Percentiles rank a stretch among this genome's conserved stretches.
Conservation (phyloP, 805 yeast genomes). For the Spathaspora arborariae region DNA sequence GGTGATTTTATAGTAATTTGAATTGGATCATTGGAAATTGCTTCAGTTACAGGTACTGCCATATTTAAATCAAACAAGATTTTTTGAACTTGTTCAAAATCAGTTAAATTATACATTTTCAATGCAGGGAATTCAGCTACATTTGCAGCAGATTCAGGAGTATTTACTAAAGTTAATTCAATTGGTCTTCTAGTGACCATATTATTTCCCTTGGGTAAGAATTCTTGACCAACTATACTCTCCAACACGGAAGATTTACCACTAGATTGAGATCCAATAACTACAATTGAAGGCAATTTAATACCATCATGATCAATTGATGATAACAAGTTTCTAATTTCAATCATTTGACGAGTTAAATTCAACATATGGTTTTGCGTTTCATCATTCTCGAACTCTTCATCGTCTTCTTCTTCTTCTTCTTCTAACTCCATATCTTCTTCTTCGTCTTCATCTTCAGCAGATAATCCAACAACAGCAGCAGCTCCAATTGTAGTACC, state of each 20-base stretch:
- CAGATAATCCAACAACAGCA: constrained; percentile 45
- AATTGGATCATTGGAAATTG: constrained; percentile 90
- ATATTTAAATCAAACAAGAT: constrained; percentile 83
- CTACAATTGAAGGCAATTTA: constrained; percentile 91
- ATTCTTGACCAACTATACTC: constrained; percentile 96
- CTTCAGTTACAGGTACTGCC: constrained; percentile 85
- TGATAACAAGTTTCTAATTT: constrained; percentile 75
- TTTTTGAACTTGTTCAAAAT: constrained; percentile 84
- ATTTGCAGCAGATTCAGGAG: constrained; percentile 77
- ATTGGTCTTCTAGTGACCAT: constrained; percentile 99
- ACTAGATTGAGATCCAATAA: constrained; percentile 94
- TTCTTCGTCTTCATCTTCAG: constrained; percentile 41
- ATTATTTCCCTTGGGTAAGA: constrained; percentile 92
- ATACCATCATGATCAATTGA: constrained; percentile 76
- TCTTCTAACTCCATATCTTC: constrained; percentile 51
- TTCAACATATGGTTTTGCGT: constrained; percentile 81
- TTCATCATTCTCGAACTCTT: constrained; percentile 44
- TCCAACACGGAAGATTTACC: constrained; percentile 97
- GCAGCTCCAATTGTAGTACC: constrained; percentile 46
- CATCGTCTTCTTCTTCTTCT: constrained; percentile 42
- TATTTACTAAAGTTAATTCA: constrained; percentile 85
- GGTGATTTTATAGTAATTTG: constrained; percentile 90
- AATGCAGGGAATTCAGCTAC: constrained; percentile 92
- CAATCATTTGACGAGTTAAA: constrained; percentile 94
- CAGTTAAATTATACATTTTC: constrained; percentile 75